Base-by-base conservation (phyloP, 2,329 filamentous ascomycete genomes). In the Nannizziopsis arthrosporioides region DNA sequence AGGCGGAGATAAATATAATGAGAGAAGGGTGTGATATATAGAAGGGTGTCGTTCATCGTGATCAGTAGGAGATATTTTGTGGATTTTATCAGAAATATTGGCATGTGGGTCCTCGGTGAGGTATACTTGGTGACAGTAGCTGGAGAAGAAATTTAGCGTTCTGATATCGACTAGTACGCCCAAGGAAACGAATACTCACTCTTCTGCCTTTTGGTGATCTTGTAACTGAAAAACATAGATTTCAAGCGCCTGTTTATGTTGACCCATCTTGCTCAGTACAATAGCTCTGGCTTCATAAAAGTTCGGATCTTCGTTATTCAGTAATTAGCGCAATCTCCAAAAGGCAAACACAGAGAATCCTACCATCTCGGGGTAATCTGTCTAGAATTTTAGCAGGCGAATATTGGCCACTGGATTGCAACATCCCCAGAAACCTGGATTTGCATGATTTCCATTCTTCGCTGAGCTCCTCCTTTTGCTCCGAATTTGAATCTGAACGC, bases 171-270 rank as follows among this genome's bases (percentile, higher is more conserved):
- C 14, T 39, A 12, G n/a, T 2, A 12, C 32, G 35, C 11, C 4
- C 14, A 40, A 32, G 22, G 34, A 12, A n/a, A 6, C 2, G 1
- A 36, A 30, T 42, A 43, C 53, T 49, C 70, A 94, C 82, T 94
- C 87, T 75, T 98, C 92, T 30, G 92, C 92, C 66, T 94, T 96
- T 10, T 70, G 72, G 53, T 85, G 90, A 63, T 94, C 83, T 56
- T 84, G 72, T 64, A 98, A 78, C 64, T 90, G 92, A 68, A 95
- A 98, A 22, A 96, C 90, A 63, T 94, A 98, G 45, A 98, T 94
- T 62, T 92, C 84, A n/a, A 98, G 71, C 0, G 92, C 92, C 66
- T 96, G 88, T 61, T 87, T 89, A 68, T 98, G 89, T 58, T 90
- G 84, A 5, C 86, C 87, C 85, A 96, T 94, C 57, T 92, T 93